Conservation (phyloP, 495 filamentous ascomycete species). For the Filosporella fistucella region DNA sequence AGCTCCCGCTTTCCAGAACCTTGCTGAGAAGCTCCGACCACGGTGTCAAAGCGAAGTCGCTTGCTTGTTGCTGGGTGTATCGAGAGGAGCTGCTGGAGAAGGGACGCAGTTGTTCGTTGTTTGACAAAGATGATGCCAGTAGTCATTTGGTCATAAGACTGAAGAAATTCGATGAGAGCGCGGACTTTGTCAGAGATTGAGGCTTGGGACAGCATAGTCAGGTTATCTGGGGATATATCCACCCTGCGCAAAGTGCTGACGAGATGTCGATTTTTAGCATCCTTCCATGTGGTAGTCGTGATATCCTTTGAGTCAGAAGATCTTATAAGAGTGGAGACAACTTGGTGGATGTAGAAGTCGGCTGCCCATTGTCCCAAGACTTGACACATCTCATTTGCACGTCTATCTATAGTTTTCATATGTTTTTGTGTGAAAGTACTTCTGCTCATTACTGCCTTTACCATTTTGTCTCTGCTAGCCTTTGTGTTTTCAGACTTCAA, state of each 20-base stretch:
- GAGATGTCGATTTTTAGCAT: slow-evolving; percentile 55
- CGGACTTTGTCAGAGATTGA: slow-evolving; percentile 7
- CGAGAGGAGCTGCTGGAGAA: slow-evolving; percentile 61
- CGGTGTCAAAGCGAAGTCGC: slow-evolving; percentile 54
- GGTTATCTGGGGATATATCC: slow-evolving; percentile 21
- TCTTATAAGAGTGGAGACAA: neutral
- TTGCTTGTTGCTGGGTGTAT: slow-evolving; percentile 48
- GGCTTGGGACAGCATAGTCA: slow-evolving; percentile 7
- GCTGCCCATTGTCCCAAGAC: neutral
- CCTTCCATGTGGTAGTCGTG: slow-evolving; percentile 3
- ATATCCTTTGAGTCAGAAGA: slow-evolving; percentile 1
- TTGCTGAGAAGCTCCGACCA: slow-evolving; percentile 64
- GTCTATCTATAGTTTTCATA: slow-evolving; percentile 51
- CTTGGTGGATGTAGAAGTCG: slow-evolving; percentile 12
- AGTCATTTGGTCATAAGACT: slow-evolving; percentile 1
- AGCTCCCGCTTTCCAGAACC: slow-evolving; percentile 44
- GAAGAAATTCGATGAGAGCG: slow-evolving; percentile 5
- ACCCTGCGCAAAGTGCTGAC: slow-evolving; percentile 41
- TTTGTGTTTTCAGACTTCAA: slow-evolving; percentile 35
- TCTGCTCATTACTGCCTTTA: slow-evolving; percentile 39
- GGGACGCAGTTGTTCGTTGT: slow-evolving; percentile 62
- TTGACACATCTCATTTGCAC: slow-evolving; percentile 28
- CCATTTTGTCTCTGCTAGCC: slow-evolving; percentile 32
- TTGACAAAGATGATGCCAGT: slow-evolving; percentile 64
- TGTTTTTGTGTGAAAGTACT: slow-evolving; percentile 63